Evolutionary conservation across 1,284 basidiomycete genomes (phyloP), one percentile per base, ranked within the genome.

Genomic region (Boletus hoseneyae): DNA sequence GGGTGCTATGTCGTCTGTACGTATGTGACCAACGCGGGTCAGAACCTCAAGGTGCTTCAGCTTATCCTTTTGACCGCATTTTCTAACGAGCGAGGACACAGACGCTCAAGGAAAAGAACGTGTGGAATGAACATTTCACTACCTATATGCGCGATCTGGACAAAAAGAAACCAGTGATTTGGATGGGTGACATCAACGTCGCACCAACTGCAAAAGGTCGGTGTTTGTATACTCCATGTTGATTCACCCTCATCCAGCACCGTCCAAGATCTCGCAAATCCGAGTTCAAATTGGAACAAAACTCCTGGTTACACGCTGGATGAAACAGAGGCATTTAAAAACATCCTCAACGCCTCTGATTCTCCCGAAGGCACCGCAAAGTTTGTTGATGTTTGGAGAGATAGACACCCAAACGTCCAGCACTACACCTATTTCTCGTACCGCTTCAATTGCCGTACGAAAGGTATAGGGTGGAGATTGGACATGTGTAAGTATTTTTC

Each of bases 111-210:
- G 78, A 74, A 45, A 91, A 91, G 65, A 85, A 87, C 43, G 70
- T 73, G 50, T 93, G 90, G 90, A 87, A 90, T 52, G 64, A 67
- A 13, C 83, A 90, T 60, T 91, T 93, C 59, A 82, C 86, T 45
- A 57, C 70, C 2, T 86, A 93, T 61, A 75, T 94, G 15, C 79
- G 80, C 3, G 75, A 80, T 18, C 72, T 93, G 11, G 88, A 93
- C 67, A 76, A 73, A 51, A 79, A 77, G 59, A 94, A 94, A 60
- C 85, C 90, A 3, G 85, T 94, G 10, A 86, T 95, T 51, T 95
- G 92, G 92, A 76, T 79, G n/a, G 92, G 92, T 23, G 92, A 95
- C 66, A 63, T 94, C 54, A 95, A 95, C 58, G 90, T 93, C 29
- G 90, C 92, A 2, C 87, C 87, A 3, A 87, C 87, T 1, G 83